Conservation (phyloP, 495 filamentous ascomycete genomes). For the Tuber calosporum region DNA sequence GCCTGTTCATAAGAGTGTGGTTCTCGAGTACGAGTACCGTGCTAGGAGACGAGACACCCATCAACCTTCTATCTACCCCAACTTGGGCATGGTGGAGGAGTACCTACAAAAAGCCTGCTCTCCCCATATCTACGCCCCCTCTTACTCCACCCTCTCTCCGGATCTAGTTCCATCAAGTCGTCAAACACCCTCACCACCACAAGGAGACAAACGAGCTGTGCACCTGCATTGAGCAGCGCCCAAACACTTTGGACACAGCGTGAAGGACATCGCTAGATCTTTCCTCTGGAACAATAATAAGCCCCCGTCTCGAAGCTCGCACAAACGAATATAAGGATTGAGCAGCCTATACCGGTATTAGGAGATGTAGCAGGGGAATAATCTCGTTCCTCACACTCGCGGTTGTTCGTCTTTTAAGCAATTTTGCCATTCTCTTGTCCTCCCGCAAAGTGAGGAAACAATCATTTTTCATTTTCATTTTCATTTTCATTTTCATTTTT, state of each 20-base stretch:
- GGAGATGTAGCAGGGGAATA: neutral
- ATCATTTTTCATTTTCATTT: neutral
- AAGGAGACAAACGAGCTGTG: neutral
- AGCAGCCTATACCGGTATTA: neutral
- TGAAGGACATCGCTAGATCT: neutral
- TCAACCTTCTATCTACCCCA: neutral
- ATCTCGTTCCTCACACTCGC: neutral
- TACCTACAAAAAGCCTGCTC: slow-evolving; percentile 25
- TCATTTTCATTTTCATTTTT: neutral
- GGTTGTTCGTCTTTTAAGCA: neutral
- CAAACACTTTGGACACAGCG: neutral
- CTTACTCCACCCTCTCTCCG: slow-evolving; percentile 17
- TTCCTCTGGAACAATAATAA: neutral
- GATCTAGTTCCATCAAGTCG: slow-evolving; percentile 8
- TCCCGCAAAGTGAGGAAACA: neutral
- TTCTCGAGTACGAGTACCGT: neutral
- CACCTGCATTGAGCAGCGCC: neutral
- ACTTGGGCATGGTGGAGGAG: neutral
- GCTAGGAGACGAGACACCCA: too few species aligned
- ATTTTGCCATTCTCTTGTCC: neutral
- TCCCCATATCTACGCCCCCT: slow-evolving; percentile 30
- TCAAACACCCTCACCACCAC: neutral
- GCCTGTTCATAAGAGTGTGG: slow-evolving; percentile 11
- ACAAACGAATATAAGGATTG: neutral
- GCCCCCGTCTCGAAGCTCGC: neutral